phyloP scores from a whole-genome alignment of 805 yeast genomes.

The Candida nonsorbophila region DNA sequence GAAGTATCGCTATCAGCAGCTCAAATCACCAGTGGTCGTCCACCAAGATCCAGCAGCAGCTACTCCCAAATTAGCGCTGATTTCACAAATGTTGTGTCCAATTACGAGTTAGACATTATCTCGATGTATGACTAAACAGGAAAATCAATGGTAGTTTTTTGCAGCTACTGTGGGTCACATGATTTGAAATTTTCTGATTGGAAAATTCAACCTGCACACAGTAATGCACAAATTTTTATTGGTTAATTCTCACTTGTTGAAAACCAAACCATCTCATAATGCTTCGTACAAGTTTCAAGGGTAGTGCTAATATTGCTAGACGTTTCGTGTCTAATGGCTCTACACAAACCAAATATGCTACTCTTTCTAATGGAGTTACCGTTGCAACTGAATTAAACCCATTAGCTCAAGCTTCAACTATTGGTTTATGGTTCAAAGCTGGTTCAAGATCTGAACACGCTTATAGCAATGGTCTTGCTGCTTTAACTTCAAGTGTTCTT shows the following conservation, averaged over 20 bases:
- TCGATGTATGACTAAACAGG: conserved; percentile 3
- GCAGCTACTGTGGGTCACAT: no score
- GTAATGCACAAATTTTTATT: conserved; percentile 11
- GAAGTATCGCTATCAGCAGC: conserved; percentile 34
- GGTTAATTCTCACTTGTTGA: conserved; percentile 6
- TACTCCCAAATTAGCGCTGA: not conserved
- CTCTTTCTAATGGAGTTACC: conserved; percentile 68
- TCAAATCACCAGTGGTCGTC: conserved; percentile 26
- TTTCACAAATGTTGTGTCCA: not conserved
- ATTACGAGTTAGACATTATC: conserved; percentile 1
- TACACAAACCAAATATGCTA: conserved; percentile 63
- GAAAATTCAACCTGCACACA: conserved; percentile 1
- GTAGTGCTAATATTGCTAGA: conserved; percentile 30
- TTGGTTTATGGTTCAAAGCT: conserved; percentile 69
- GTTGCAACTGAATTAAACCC: conserved; percentile 66
- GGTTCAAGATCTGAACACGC: conserved; percentile 79
- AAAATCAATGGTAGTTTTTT: no score
- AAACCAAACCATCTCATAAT: conserved; percentile 13
- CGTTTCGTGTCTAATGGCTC: conserved; percentile 56
- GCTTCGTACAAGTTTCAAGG: conserved; percentile 37
- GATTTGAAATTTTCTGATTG: not conserved
- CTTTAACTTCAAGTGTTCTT: conserved; percentile 53
- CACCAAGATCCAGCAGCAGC: conserved; percentile 15
- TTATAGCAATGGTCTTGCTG: conserved; percentile 77
- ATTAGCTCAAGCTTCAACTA: conserved; percentile 48